Conservation (phyloP, 1,139 yeast genomes). For the Suhomyces atakaporum region DNA sequence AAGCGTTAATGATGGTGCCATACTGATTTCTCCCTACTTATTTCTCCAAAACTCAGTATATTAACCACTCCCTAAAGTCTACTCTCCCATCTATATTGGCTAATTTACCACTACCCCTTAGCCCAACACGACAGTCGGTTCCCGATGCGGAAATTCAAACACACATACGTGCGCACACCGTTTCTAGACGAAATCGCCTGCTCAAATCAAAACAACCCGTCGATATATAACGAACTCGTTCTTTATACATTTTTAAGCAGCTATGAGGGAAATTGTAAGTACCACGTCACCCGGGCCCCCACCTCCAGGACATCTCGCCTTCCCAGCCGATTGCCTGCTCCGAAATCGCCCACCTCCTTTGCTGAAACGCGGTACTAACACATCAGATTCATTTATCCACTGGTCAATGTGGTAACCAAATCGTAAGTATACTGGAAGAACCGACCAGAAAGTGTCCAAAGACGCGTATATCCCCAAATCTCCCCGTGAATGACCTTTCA, state of each 20-base stretch:
- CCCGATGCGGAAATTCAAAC: conserved; percentile 11
- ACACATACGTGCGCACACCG: conserved; percentile 11
- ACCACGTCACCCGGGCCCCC: neutral
- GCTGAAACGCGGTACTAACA: conserved; percentile 24
- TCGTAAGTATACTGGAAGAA: conserved; percentile 49
- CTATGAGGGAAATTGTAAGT: conserved; percentile 65
- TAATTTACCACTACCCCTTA: too few relatives aligned
- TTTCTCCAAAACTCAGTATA: too few relatives aligned
- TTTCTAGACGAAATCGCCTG: conserved; percentile 13
- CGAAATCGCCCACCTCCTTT: too few relatives aligned
- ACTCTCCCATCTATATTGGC: too few relatives aligned
- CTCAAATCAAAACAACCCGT: conserved; percentile 13
- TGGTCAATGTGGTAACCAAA: conserved; percentile 99
- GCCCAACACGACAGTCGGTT: conserved; percentile 1
- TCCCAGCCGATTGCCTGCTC: too few relatives aligned
- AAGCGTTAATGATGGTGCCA: too few relatives aligned
- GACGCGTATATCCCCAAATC: conserved; percentile 2
- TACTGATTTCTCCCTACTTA: too few relatives aligned
- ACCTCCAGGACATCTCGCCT: neutral
- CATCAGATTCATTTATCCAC: conserved; percentile 87
- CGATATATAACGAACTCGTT: conserved; percentile 11
- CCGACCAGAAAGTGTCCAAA: neutral
- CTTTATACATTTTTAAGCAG: conserved; percentile 12
- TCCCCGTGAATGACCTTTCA: neutral
- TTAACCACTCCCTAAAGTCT: too few relatives aligned